phyloP scores from a whole-genome alignment of 2,329 filamentous ascomycete genomes.

The Akanthomyces uredinophilus region DNA sequence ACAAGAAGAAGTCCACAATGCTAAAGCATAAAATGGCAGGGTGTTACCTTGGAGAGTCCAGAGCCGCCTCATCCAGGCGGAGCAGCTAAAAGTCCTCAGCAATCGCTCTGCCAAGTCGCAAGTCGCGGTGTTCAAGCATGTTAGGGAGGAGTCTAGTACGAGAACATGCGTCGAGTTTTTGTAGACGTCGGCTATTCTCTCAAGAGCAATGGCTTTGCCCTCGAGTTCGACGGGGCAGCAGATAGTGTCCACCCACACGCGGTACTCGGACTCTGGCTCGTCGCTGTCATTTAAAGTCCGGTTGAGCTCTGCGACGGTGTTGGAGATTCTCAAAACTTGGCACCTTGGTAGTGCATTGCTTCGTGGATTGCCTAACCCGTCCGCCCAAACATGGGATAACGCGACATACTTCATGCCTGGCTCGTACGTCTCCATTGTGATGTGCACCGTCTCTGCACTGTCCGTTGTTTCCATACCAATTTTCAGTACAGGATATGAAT shows the following conservation, averaged over 20 bases:
- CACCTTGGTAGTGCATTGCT: constrained; percentile 28
- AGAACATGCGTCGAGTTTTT: constrained; percentile 27
- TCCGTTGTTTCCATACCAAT: background rate
- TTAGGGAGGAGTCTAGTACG: constrained; percentile 29
- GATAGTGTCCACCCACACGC: constrained; percentile 31
- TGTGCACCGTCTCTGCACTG: background rate
- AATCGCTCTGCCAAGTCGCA: constrained; percentile 24
- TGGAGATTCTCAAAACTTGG: constrained; percentile 24
- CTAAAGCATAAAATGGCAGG: background rate
- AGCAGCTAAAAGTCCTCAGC: constrained; percentile 26
- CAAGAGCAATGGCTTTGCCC: constrained; percentile 26
- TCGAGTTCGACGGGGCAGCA: constrained; percentile 26
- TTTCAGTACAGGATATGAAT: constrained; percentile 20
- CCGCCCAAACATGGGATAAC: constrained; percentile 34
- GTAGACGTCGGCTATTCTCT: constrained; percentile 31
- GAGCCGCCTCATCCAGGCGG: constrained; percentile 34
- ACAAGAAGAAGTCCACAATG: too few species aligned
- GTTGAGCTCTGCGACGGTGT: constrained; percentile 21
- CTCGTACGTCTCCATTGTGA: constrained; percentile 22
- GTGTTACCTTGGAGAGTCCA: constrained; percentile 34
- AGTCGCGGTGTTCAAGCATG: constrained; percentile 17
- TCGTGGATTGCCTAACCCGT: constrained; percentile 29
- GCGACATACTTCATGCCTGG: constrained; percentile 26
- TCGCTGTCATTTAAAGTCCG: background rate
- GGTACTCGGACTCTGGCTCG: constrained; percentile 15